Conservation (phyloP, 1,284 basidiomycete species). For the Fistulina hepatica region DNA sequence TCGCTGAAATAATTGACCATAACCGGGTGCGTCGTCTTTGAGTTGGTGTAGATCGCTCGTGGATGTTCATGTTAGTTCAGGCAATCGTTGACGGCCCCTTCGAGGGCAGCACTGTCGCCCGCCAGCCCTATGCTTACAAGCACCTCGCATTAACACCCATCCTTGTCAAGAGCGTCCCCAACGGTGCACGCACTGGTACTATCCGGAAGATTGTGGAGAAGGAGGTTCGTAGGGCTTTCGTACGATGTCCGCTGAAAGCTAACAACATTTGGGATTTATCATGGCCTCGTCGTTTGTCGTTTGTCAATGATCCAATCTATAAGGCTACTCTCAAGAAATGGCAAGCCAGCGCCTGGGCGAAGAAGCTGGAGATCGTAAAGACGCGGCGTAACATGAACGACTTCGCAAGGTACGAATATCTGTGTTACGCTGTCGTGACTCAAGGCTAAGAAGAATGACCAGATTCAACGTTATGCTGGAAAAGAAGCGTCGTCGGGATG, state of each 20-base stretch:
- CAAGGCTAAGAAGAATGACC: no score
- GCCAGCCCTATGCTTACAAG: constrained; percentile 88
- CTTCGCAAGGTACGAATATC: no score
- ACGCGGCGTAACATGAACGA: constrained; percentile 76
- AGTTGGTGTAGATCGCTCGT: neutral
- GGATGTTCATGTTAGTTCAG: constrained; percentile 30
- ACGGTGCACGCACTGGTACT: constrained; percentile 72
- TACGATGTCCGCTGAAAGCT: no score
- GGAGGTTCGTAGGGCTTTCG: no score
- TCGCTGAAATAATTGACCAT: constrained; percentile 98
- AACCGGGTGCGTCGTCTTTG: constrained; percentile 65
- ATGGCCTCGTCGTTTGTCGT: no score
- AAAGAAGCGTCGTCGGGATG: constrained; percentile 68
- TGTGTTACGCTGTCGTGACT: no score
- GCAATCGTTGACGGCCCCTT: constrained; percentile 95
- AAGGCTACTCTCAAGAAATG: constrained; percentile 70
- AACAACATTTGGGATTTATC: no score
- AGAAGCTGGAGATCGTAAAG: constrained; percentile 75
- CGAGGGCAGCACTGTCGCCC: constrained; percentile 79
- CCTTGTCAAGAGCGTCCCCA: constrained; percentile 78
- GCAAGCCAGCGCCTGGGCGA: constrained; percentile 81
- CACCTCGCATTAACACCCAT: constrained; percentile 89
- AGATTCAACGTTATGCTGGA: constrained; percentile 70
- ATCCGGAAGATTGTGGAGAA: constrained; percentile 87
- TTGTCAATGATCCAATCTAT: no score